Evolutionary conservation across 2,329 filamentous ascomycete species (phyloP), one percentile per base, ranked within the genome.

Genomic region (Penicillium sp.): DNA sequence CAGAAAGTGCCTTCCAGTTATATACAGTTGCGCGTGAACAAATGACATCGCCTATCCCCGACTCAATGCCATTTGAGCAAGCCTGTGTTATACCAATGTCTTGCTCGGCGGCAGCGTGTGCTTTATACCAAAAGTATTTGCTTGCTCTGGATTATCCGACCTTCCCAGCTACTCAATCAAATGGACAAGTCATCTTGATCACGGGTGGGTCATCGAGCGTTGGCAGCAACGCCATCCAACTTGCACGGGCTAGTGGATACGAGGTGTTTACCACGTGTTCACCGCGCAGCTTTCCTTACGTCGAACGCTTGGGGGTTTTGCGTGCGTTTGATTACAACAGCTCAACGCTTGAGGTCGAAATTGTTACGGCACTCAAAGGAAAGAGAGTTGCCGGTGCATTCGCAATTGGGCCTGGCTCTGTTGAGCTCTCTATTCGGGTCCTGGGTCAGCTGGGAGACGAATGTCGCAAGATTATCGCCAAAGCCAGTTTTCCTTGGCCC

Each of bases 141-240:
- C 26, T 26, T 43, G 56, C 27, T 9, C 56, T 68, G 36, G 51
- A 55, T 4, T 53, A 40, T 54, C 57, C n/a, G 4, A 45, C 23
- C 19, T 58, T 30, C 14, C 50, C 55, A 7, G 30, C 29, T n/a
- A 14, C 26, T 34, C 49, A 29, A 34, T n/a, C 3, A 23, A 47
- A 11, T 26, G 23, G 46, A 23, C 32, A 48, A 49, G 19, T 16
- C 29, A 30, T 61, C 19, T 38, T 56, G 3, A 47, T 61, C 32
- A 49, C 47, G 4, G 57, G 46, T 18, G 81, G 79, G 0, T 71
- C 77, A 2, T 74, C 76, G 0, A 72, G 70, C 14, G 77, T 79
- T 0, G 79, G 80, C 1, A 72, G 72, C 38, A 75, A 73, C 40
- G 76, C 75, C 0, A 74, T 81, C 10, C 80, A 82, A 55, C 67